A percentile compares a stretch with the other conserved stretches of the same genome.
phyloP scores from a whole-genome alignment of 495 filamentous ascomycete species.

The Hyphodiscus hymeniophilus region DNA sequence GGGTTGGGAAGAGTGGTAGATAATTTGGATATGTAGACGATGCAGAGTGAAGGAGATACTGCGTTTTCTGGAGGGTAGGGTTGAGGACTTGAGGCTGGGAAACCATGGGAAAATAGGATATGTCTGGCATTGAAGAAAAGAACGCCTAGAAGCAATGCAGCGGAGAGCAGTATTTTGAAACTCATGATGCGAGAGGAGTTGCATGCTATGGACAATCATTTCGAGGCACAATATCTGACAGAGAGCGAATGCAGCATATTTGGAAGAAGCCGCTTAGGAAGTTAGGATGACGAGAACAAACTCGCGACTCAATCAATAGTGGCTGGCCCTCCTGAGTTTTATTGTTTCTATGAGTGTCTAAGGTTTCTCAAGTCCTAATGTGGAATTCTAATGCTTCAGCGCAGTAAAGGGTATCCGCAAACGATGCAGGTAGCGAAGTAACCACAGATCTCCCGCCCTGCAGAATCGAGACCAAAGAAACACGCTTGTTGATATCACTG shows the following conservation, averaged over 20 bases:
- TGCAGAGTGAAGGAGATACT: slow-evolving; percentile 9
- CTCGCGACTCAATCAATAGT: too few species aligned
- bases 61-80: neutral
- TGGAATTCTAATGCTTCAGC: too few species aligned
- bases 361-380: too few species aligned
- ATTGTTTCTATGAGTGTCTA: too few species aligned
- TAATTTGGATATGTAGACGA: slow-evolving; percentile 2
- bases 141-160: neutral
- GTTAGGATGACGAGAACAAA: too few species aligned
- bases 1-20: slow-evolving; percentile 3
- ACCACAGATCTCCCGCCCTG: neutral
- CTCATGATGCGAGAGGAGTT: neutral
- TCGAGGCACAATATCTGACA: too few species aligned
- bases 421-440: too few species aligned
- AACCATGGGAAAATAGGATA: slow-evolving; percentile 1
- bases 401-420: too few species aligned
- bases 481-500: neutral
- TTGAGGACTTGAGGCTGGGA: slow-evolving; percentile 3
- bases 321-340: too few species aligned
- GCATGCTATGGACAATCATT: neutral
- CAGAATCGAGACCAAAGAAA: neutral
- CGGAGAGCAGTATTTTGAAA: neutral
- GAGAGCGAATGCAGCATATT: too few species aligned
- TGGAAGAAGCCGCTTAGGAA: too few species aligned
- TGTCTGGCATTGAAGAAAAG: slow-evolving; percentile 1